Conservation (phyloP, 352 stramenopile species). For the Pythium pyrilobum region DNA sequence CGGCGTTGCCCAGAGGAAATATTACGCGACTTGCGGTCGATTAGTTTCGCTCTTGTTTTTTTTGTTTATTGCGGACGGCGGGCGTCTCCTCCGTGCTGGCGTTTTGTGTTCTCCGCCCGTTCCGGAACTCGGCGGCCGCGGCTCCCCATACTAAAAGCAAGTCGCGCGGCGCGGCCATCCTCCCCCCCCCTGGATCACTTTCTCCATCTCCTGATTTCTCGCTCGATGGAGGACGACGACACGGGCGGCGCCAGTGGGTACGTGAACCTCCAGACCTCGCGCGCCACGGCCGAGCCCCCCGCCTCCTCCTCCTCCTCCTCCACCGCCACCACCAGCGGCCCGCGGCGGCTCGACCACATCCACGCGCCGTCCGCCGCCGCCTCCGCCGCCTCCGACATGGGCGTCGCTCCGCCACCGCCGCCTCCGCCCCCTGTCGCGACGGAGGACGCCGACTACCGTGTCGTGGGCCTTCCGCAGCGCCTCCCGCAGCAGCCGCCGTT, state of each 20-base stretch:
- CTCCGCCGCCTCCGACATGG: not conserved
- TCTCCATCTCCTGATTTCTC: not conserved
- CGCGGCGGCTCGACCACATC: constrained; percentile 10
- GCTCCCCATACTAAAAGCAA: constrained; percentile 4
- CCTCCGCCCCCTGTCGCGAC: not conserved
- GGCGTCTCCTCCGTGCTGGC: not conserved
- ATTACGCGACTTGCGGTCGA: no score
- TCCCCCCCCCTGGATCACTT: not conserved
- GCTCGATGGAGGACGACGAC: constrained; percentile 18
- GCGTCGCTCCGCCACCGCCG: not conserved
- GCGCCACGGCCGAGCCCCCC: constrained; percentile 6
- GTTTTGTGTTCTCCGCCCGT: not conserved
- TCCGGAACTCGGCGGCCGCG: not conserved
- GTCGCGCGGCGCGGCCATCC: not conserved
- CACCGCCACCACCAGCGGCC: not conserved
- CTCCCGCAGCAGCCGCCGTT: constrained; percentile 16
- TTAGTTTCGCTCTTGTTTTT: no score
- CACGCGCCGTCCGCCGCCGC: not conserved
- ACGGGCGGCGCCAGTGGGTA: constrained; percentile 12
- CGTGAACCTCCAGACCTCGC: constrained; percentile 28
- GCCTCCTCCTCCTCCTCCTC: not conserved
- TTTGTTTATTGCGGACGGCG: no score
- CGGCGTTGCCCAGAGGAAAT: no score
- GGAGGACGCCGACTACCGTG: constrained; percentile 38
- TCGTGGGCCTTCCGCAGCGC: constrained; percentile 42